Conservation (phyloP, 2,329 filamentous ascomycete genomes). For the Fusarium sublunatum region DNA sequence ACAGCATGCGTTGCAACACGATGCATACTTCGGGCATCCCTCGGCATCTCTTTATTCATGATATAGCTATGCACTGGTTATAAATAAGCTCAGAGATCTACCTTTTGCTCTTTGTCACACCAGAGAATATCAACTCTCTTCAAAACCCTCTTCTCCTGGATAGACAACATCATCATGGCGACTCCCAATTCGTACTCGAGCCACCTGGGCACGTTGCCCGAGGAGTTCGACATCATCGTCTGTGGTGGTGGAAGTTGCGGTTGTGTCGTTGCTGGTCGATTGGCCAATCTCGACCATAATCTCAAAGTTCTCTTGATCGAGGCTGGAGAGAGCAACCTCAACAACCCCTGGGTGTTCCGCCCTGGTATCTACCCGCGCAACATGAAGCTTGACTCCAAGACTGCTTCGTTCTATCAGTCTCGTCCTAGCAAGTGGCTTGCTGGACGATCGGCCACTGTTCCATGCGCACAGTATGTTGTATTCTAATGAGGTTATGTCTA, state of each 20-base stretch:
- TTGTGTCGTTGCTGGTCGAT: conserved; percentile 68
- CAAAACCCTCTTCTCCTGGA: conserved; percentile 1
- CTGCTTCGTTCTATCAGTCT: conserved; percentile 84
- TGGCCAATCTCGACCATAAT: conserved; percentile 82
- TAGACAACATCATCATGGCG: conserved; percentile 32
- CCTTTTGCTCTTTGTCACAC: not conserved
- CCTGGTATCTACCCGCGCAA: conserved; percentile 82
- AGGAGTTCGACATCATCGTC: conserved; percentile 85
- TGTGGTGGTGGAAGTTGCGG: conserved; percentile 78
- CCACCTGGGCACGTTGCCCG: conserved; percentile 61
- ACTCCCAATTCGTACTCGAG: conserved; percentile 34
- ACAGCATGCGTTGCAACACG: conserved; percentile 25
- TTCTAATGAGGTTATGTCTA: no score
- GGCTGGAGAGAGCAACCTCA: conserved; percentile 77
- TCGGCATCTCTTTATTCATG: conserved; percentile 32
- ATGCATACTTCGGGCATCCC: conserved; percentile 30
- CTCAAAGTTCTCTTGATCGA: conserved; percentile 76
- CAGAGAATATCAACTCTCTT: conserved; percentile 1
- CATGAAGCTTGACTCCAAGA: conserved; percentile 84
- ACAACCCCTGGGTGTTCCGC: conserved; percentile 82
- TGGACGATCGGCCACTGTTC: conserved; percentile 78
- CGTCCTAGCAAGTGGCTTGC: conserved; percentile 77
- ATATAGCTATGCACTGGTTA: conserved; percentile 1
- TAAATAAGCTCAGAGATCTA: conserved; percentile 20
- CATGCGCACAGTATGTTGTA: conserved; percentile 66